These are phyloP conservation scores for Cichorium intybus DNA, from an alignment of 140 eudicot species.

Conservation along the genomic window DNA sequence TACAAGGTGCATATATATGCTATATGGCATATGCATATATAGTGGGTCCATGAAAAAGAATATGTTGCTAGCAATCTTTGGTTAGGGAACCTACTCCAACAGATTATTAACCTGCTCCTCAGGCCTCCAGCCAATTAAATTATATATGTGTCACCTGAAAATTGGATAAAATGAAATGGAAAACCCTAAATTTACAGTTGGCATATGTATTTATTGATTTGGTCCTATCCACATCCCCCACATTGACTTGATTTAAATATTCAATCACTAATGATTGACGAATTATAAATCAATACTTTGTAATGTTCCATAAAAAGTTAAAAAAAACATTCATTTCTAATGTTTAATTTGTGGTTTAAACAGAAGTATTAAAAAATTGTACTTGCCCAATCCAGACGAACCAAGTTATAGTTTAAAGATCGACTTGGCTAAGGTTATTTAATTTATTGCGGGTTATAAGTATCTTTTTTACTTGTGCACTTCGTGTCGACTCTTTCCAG, in stretches of 20 bases:
- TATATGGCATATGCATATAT: constrained; percentile 11
- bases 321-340: not conserved
- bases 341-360: not conserved
- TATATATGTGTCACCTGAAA: constrained; percentile 12
- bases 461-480: too few relatives aligned
- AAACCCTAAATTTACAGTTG: constrained; percentile 33
- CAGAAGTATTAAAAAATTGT: too few relatives aligned
- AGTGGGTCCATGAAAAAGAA: constrained; percentile 51
- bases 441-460: too few relatives aligned
- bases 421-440: too few relatives aligned
- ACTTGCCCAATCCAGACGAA: too few relatives aligned
- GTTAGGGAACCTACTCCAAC: constrained; percentile 81
- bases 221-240: constrained; percentile 20
- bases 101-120: constrained; percentile 57
- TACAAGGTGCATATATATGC: too few relatives aligned
- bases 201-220: constrained; percentile 34
- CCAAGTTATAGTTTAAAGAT: too few relatives aligned
- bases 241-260: constrained; percentile 25
- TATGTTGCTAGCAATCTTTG: constrained; percentile 34
- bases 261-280: constrained; percentile 10
- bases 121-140: constrained; percentile 15
- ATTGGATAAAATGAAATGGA: constrained; percentile 18
- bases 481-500: too few relatives aligned
- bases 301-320: too few relatives aligned
- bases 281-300: not conserved